Evolutionary conservation across 371 early-diverging fungal genomes (phyloP), one percentile per base, ranked within the genome.

Genomic region (Chytridium lagenaria): DNA sequence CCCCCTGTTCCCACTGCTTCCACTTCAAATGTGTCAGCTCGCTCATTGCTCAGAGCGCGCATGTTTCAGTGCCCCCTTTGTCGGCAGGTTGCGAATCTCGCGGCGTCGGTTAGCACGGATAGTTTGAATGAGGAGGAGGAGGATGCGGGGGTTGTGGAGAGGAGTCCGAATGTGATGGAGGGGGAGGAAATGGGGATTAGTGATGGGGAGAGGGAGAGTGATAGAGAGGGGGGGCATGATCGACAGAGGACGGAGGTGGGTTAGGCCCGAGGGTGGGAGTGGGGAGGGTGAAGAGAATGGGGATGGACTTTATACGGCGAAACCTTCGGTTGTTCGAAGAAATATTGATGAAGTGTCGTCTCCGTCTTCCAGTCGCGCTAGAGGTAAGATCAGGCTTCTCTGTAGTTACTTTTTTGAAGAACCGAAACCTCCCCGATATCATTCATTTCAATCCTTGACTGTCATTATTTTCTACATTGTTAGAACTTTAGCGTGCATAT

Each of bases 41-140:
- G 1, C 82, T 96, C 36, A 83, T 96, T 31, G 81, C 72, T 77
- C 81, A 78, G 74, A 83, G 84, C 3, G 77, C 93, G n/a, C 16
- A 92, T 93, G 71, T 96, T 97, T 80, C 91, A 90, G 72, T 97
- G 97, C 79, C 96, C 97, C 37, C 87, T 96, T 50, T 97, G 97
- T 77, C 90, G 98, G 52, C 93, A 94, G 33, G 96, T 93, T 69
- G 95, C 97, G 1, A 94, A 97, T 82, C 83, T 97, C 37, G 92
- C 93, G 55, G 96, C 93, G 26, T 89, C 88, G 72, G 95, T 95
- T 26, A 74, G 76, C 55, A 81, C 63, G 38, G 84, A 84, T 55
- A 61, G 61, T 37, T 74, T 73, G 51, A 79, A 73, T 33, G 89
- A 90, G 31, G 87, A 90, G 31, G 93, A 92, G 71, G 91, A 68